Conservation (phyloP, 139 green algal genomes). For the Eudorina sp. region DNA sequence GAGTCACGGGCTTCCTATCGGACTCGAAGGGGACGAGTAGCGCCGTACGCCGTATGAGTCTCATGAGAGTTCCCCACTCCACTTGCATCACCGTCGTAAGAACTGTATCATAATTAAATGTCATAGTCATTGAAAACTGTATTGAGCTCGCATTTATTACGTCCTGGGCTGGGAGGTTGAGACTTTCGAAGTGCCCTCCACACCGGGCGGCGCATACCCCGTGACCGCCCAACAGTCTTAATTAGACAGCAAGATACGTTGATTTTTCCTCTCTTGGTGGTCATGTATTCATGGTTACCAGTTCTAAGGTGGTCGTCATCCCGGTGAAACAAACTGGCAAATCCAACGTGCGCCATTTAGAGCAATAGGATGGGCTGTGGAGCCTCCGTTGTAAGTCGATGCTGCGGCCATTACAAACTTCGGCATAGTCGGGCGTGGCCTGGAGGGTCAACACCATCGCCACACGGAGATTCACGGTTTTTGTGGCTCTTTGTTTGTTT, state of each 20-base stretch:
- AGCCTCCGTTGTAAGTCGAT: constrained; percentile 24
- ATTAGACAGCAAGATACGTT: background rate
- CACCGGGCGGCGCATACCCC: background rate
- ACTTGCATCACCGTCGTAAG: no score
- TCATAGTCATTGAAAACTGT: no score
- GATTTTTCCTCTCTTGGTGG: background rate
- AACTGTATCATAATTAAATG: no score
- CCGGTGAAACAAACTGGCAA: background rate
- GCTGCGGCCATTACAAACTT: background rate
- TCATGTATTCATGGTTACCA: background rate
- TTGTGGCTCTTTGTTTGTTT: no score
- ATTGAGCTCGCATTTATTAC: no score
- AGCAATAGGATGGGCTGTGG: constrained; percentile 5
- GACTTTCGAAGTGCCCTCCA: constrained; percentile 5
- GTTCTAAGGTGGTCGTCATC: background rate
- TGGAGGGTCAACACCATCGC: background rate
- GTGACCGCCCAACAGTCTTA: background rate
- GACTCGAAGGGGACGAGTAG: no score
- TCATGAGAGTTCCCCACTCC: no score
- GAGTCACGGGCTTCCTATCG: no score
- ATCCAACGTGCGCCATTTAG: background rate
- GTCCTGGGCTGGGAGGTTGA: no score
- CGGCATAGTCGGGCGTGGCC: background rate
- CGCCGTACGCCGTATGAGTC: no score
- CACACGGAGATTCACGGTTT: no score